Evolutionary conservation across 1,139 yeast species (phyloP), one percentile per base, ranked within the genome.

Genomic region (Magnusiomyces suaveolens): DNA sequence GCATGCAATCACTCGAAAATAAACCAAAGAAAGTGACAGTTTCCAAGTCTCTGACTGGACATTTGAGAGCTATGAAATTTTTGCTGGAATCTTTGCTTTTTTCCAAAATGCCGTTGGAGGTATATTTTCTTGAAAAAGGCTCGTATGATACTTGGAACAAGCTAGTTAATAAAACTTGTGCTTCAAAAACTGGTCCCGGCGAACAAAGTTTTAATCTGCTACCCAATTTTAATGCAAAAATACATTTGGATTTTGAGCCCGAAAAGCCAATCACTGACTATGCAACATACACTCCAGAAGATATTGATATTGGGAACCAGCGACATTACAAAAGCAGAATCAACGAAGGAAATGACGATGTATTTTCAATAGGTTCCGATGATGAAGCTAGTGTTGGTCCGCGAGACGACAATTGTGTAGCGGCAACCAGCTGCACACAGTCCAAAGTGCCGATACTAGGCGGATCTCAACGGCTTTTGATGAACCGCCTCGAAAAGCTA

Each of bases 331-430:
- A n/a, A 12, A 44, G 14, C 12, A 25, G 33, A 12, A 23, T 10
- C 6, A 18, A 21, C 25, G 18, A 3, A 26, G 20, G 33, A 3
- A 16, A 3, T 25, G 32, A 14, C 16, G n/a, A 6, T n/a, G n/a
- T n/a, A n/a, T n/a, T n/a, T n/a, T n/a, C n/a, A n/a, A n/a, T n/a
- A n/a, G n/a, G n/a, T 16, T 25, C 48, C 23, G 50, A 36, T 38
- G 29, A 32, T n/a, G 46, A 54, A 46, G 49, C 52, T 25, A 57
- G 48, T 46, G 52, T 44, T 16, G 54, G 48, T 29, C 48, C 46
- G 25, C 44, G 14, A 10, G 46, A 26, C 3, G 33, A 39, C n/a
- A 2, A 8, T 8, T 43, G 48, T 43, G 23, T 39, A 43, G 26
- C 18, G 36, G 18, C 32, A n/a, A 6, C 18, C 26, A 26, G 16